Percentiles rank a stretch among this genome's conserved stretches.
Evolutionary conservation across 306 rosid species (phyloP).

Genomic region (Sicyos edulis): DNA sequence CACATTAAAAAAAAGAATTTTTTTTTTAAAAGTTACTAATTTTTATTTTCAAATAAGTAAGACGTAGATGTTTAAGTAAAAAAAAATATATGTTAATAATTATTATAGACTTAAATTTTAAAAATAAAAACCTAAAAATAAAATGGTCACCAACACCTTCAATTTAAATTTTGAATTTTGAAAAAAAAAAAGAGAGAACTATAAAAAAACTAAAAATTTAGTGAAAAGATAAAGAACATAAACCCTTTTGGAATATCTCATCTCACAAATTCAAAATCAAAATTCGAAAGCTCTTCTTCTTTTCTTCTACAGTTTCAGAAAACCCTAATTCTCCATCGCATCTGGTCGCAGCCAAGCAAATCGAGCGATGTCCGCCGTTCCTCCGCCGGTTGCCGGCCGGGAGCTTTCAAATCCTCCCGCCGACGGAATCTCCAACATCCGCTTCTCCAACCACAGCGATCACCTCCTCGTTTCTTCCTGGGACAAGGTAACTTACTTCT

Average conservation of each 20-base stretch:
- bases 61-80: no score
- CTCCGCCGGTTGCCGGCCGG: conserved; percentile 63
- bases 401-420: conserved; percentile 74
- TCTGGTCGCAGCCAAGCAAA: conserved; percentile 1
- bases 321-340: conserved; percentile 31
- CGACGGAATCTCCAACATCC: conserved; percentile 87
- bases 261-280: conserved; percentile 19
- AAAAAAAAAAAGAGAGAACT: no score
- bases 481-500: conserved; percentile 61
- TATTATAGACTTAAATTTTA: no score
- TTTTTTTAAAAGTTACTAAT: no score
- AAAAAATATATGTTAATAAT: no score
- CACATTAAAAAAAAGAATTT: no score
- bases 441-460: conserved; percentile 87
- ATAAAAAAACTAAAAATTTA: no score
- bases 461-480: conserved; percentile 86
- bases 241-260: background rate
- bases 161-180: no score
- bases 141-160: no score
- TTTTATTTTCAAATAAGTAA: no score
- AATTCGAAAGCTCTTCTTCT: conserved; percentile 2
- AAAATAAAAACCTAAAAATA: no score
- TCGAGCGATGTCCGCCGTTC: conserved; percentile 36
- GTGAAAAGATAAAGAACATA: background rate
- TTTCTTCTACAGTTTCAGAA: background rate